Evolutionary conservation across 2,329 filamentous ascomycete genomes (phyloP).

Genomic region (Tolypocladium sp.): DNA sequence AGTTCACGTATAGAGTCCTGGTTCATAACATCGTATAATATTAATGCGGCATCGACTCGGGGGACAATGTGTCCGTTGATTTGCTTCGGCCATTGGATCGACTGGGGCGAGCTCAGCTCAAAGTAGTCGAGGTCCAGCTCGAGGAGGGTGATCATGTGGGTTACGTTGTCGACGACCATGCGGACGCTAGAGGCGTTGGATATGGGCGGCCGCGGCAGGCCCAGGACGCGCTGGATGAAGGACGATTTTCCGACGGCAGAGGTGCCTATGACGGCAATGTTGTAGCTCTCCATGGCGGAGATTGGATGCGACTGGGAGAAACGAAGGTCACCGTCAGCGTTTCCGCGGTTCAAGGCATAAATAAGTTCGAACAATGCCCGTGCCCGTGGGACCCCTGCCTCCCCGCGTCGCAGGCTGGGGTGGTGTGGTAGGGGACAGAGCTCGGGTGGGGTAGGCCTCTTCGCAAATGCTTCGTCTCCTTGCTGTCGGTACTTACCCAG

Average conservation of each 20-base stretch:
- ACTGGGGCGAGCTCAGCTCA: conserved; percentile 45
- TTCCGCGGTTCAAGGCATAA: background rate
- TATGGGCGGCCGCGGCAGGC: conserved; percentile 42
- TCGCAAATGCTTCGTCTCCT: background rate
- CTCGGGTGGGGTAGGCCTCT: background rate
- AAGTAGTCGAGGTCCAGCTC: conserved; percentile 60
- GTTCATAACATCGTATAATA: conserved; percentile 82
- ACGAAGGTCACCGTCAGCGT: conserved; percentile 4
- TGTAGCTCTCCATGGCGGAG: conserved; percentile 47
- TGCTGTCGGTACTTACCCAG: conserved; percentile 21
- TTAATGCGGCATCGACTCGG: conserved; percentile 70
- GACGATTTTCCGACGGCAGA: conserved; percentile 59
- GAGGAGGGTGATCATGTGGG: conserved; percentile 51
- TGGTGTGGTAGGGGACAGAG: background rate
- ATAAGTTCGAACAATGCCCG: conserved; percentile 5
- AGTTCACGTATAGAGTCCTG: conserved; percentile 65
- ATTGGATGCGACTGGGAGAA: conserved; percentile 17
- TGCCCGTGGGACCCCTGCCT: conserved; percentile 12
- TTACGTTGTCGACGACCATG: conserved; percentile 48
- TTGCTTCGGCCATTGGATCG: conserved; percentile 58
- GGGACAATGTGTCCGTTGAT: conserved; percentile 64
- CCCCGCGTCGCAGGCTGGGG: conserved; percentile 2
- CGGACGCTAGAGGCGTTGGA: conserved; percentile 47
- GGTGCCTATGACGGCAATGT: conserved; percentile 58
- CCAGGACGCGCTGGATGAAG: conserved; percentile 55